Evolutionary conservation across 1,139 yeast genomes (phyloP).

Genomic region (Blastobotrys capitulatus): DNA sequence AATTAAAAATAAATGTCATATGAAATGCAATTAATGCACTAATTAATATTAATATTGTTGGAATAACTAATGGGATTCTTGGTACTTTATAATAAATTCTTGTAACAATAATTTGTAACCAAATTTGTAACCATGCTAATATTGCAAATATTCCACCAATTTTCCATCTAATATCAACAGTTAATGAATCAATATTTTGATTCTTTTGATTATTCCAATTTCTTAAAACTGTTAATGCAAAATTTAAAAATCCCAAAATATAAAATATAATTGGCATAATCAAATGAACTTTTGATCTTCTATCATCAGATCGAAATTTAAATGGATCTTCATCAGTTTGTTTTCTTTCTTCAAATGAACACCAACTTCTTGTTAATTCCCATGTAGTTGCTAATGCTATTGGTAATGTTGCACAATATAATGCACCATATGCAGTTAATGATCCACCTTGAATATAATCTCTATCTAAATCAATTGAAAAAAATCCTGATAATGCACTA

Average conservation of each 20-base stretch:
- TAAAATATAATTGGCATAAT: slow-evolving; percentile 23
- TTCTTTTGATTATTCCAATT: slow-evolving; percentile 21
- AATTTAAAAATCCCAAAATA: slow-evolving; percentile 20
- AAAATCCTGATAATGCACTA: slow-evolving; percentile 25
- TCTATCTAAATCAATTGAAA: slow-evolving; percentile 28
- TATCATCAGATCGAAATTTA: slow-evolving; percentile 17
- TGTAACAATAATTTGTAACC: slow-evolving; percentile 20
- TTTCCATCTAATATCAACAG: slow-evolving; percentile 23
- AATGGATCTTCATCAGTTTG: slow-evolving; percentile 25
- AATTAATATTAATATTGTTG: slow-evolving; percentile 16
- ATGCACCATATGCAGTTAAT: slow-evolving; percentile 23
- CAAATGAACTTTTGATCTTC: slow-evolving; percentile 19
- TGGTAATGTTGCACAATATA: slow-evolving; percentile 23
- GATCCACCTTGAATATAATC: slow-evolving; percentile 27
- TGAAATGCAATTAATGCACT: slow-evolving; percentile 19
- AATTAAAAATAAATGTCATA: slow-evolving; percentile 17
- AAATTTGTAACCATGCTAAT: slow-evolving; percentile 20
- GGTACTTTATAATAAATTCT: slow-evolving; percentile 21
- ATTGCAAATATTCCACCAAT: slow-evolving; percentile 23
- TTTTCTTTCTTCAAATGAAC: slow-evolving; percentile 28
- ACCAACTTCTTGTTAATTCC: slow-evolving; percentile 29
- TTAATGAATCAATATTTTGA: slow-evolving; percentile 5
- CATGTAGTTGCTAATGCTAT: slow-evolving; percentile 22
- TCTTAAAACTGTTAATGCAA: slow-evolving; percentile 25
- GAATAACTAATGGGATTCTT: slow-evolving; percentile 20